Base-by-base conservation (phyloP, 805 yeast genomes). In the Saccharomycopsis schoenii region DNA sequence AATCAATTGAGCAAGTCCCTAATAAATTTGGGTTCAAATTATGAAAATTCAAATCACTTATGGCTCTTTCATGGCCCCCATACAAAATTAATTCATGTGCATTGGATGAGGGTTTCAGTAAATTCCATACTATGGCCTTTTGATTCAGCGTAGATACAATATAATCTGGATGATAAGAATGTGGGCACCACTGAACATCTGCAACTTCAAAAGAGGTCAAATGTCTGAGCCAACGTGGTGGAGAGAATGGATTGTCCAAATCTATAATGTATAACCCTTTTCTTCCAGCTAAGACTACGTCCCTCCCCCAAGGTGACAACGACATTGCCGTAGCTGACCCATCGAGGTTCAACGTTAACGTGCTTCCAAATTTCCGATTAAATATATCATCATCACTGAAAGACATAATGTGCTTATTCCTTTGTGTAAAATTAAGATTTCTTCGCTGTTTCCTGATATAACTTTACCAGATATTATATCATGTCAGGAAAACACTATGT, bases 101-200 rank as follows among this genome's bases (percentile, higher is more conserved):
- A 67, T 82, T 77, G 9, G 74, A 71, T 6, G 76, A 72, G 1
- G 83, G 74, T 65, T 93, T 74, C 0, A 88, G 84, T 63, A 94
- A 73, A 72, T 94, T 93, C 99, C 99, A 94, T 4, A 94, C 83
- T 69, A 94, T 77, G 0, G 97, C 98, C 74, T 93, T 93, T 70
- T 93, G 99, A 71, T 93, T 94, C 1, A 96, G 87, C 0, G 98
- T 90, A 0, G 97, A 89, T 1, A 93, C 86, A 52, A 94, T 89
- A 96, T 97, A 92, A 5, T 86, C 78, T 0, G 96, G 93, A 66
- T 88, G 89, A 1, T 85, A 79, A 5, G 80, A 77, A 70, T 94
- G 97, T 0, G 97, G 97, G 1, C 96, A 89, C 98, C 99, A 94
- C 72, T 94, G 98, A 1, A 93, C 97, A 71, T 93, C 97, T 0